These are phyloP conservation scores for Cladophialophora carrionii DNA, from an alignment of 2,329 filamentous ascomycete genomes.

Conservation along the genomic window DNA sequence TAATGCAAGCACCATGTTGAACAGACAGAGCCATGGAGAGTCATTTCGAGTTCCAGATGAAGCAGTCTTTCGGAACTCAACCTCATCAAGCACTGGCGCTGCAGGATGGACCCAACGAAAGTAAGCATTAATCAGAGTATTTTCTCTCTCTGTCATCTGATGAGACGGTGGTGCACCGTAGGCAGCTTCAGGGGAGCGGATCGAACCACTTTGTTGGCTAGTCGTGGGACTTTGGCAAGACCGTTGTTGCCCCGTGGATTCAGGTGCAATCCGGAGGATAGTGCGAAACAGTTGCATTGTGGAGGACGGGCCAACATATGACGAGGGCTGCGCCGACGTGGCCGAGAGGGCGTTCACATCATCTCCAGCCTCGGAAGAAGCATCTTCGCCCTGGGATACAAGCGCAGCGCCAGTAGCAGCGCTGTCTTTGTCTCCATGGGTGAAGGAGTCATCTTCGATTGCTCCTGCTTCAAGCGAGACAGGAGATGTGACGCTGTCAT, in stretches of 20 bases:
- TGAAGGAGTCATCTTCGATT: neutral
- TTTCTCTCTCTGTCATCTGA: conserved; percentile 13
- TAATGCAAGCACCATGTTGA: conserved; percentile 39
- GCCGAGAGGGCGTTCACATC: conserved; percentile 25
- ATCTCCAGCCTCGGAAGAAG: conserved; percentile 17
- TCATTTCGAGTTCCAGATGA: conserved; percentile 24
- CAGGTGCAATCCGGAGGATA: conserved; percentile 23
- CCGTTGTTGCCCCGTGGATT: conserved; percentile 10
- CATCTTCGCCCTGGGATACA: neutral
- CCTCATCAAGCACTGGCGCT: conserved; percentile 36
- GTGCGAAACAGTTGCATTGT: conserved; percentile 28
- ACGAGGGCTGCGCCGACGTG: conserved; percentile 17
- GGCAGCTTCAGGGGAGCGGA: conserved; percentile 7
- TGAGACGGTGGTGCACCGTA: conserved; percentile 6
- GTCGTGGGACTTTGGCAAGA: conserved; percentile 11
- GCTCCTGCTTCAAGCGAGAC: neutral
- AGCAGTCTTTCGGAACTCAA: conserved; percentile 31
- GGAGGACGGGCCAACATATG: conserved; percentile 25
- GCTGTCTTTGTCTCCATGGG: neutral
- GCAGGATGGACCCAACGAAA: conserved; percentile 35
- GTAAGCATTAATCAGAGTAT: conserved; percentile 33
- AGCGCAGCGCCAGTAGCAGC: neutral
- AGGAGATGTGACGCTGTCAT: neutral
- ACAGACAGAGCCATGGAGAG: conserved; percentile 36
- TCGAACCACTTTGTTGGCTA: conserved; percentile 13